Percentiles rank a stretch among this genome's conserved stretches.
phyloP scores from a whole-genome alignment of 352 stramenopile genomes.

The Peronospora destructor region DNA sequence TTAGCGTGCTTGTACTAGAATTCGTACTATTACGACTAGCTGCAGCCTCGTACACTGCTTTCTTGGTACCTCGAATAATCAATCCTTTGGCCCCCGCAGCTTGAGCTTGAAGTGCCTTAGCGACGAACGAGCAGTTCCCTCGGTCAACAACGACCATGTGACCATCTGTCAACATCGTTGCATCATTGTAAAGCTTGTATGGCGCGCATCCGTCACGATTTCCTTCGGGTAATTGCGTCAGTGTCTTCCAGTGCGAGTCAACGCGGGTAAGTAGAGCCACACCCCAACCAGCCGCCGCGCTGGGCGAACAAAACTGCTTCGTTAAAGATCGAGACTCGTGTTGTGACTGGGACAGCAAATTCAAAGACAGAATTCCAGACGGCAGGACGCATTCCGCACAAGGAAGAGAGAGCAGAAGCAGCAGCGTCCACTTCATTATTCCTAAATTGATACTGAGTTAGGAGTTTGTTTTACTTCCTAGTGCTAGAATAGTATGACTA shows the following conservation, averaged over 20 bases:
- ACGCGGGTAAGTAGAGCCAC: slow-evolving; percentile 36
- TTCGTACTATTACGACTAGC: slow-evolving; percentile 38
- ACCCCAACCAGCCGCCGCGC: slow-evolving; percentile 47
- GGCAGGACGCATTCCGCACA: slow-evolving; percentile 31
- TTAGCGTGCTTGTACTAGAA: slow-evolving; percentile 2
- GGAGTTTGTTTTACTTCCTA: neutral
- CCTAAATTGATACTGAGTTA: slow-evolving; percentile 6
- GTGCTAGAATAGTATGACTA: slow-evolving; percentile 4
- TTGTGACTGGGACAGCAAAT: slow-evolving; percentile 22
- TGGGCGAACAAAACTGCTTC: slow-evolving; percentile 51
- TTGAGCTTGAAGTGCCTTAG: slow-evolving; percentile 52
- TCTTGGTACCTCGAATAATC: slow-evolving; percentile 51
- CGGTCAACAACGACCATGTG: slow-evolving; percentile 55
- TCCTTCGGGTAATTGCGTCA: slow-evolving; percentile 27
- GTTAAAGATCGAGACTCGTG: slow-evolving; percentile 28
- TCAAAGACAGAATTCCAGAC: slow-evolving; percentile 37
- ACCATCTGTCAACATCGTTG: slow-evolving; percentile 13
- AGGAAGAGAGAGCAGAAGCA: slow-evolving; percentile 22
- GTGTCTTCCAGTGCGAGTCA: slow-evolving; percentile 49
- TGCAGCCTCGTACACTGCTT: slow-evolving; percentile 53
- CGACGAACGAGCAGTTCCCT: slow-evolving; percentile 69
- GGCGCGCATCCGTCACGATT: slow-evolving; percentile 40
- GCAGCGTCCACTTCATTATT: slow-evolving; percentile 2
- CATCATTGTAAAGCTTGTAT: slow-evolving; percentile 20
- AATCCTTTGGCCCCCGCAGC: slow-evolving; percentile 45